Base-by-base conservation (phyloP, 257 asterid genomes). In the Solanum habrochaites region DNA sequence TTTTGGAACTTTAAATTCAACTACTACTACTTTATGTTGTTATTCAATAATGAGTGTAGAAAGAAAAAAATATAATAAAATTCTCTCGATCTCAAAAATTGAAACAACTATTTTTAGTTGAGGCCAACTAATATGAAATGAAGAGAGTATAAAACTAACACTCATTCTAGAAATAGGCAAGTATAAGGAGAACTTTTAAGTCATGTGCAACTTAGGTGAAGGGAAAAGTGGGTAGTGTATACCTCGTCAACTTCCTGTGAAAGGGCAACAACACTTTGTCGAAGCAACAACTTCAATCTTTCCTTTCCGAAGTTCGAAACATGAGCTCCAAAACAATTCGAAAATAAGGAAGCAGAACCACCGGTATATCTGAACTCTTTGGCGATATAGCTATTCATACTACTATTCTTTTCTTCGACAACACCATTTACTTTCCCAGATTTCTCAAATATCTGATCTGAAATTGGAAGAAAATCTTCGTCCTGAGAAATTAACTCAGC, bases 221-320 rank as follows among this genome's bases (percentile, higher is more conserved):
- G 87, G 23, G 67, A 43, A 64, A 18, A 23, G 37, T 15, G 27
- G 39, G 8, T 69, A 42, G 52, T 12, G 60, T 75, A 70, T 91
- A 95, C 99, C 97, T 95, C 97, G 39, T 97, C 96, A 83, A 95
- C 93, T 92, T 94, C 99, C 81, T 87, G 86, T 5, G 93, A 74
- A 89, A 97, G 95, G 77, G 91, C 71, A 88, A 74, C 75, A 85
- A 91, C 93, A 88, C 98, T 90, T 86, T 93, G 92, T 83, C 91
- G 90, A 86, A 96, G 93, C 90, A 94, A 64, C 21, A 93, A 87
- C 83, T 87, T 91, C 82, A 95, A 88, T 85, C 93, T 93, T 85
- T 93, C 96, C 86, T 47, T 94, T 87, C 87, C 88, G 66, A 73
- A 86, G 39, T 94, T 96, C 2, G 96, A 89, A 87, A 94, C 90